Conservation (phyloP, 345 rosid genomes). For the Lepidium didymum region DNA sequence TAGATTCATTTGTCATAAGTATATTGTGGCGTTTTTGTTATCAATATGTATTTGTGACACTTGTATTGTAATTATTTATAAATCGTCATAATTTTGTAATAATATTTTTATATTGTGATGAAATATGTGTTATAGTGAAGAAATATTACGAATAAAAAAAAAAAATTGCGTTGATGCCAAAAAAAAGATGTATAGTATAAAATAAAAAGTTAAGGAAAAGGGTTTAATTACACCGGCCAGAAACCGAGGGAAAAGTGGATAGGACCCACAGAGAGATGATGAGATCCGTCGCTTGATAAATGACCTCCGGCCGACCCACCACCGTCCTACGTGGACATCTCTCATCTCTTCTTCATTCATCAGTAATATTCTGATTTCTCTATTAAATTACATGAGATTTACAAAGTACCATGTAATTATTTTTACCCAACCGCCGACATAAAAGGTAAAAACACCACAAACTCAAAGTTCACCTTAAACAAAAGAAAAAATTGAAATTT, state of each 20-base stretch:
- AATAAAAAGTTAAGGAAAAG: background rate
- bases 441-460: background rate
- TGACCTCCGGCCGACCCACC: conserved; percentile 72
- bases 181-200: background rate
- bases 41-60: too few species aligned
- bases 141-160: too few species aligned
- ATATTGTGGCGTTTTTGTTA: too few species aligned
- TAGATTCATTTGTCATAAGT: too few species aligned
- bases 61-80: too few species aligned
- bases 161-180: too few species aligned
- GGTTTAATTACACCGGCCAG: conserved; percentile 25
- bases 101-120: too few species aligned
- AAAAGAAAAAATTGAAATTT: background rate
- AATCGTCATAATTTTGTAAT: too few species aligned
- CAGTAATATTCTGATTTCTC: background rate
- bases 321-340: conserved; percentile 74
- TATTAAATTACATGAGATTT: background rate
- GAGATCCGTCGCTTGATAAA: conserved; percentile 71
- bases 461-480: background rate
- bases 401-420: background rate
- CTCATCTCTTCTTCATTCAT: background rate
- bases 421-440: conserved; percentile 10
- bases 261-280: conserved; percentile 46
- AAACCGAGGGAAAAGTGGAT: conserved; percentile 25
- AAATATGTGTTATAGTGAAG: too few species aligned